Percentiles rank a stretch among this genome's conserved stretches.
Evolutionary conservation across 2,329 filamentous ascomycete genomes (phyloP).

Genomic region (Magnaporthiopsis rhizophila): DNA sequence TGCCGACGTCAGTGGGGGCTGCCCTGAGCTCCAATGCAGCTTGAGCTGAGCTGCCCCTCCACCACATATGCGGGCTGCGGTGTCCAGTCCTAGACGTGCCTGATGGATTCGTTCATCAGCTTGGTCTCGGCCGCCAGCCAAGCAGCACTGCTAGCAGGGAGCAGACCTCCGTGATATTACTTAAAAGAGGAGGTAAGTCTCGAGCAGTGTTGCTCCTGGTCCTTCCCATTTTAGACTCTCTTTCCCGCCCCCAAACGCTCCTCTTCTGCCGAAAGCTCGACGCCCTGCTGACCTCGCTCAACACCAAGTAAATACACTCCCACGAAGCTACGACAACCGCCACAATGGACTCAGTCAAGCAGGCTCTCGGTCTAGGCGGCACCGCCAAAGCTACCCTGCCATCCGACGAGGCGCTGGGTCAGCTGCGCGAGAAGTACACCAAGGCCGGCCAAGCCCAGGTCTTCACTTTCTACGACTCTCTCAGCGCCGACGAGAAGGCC

Average conservation of each 20-base stretch:
- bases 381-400: slow-evolving; percentile 40
- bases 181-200: not conserved
- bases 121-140: not conserved
- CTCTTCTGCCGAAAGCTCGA: not conserved
- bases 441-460: slow-evolving; percentile 73
- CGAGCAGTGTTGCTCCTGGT: no score
- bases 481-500: slow-evolving; percentile 65
- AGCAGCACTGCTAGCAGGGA: not conserved
- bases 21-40: not conserved
- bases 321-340: not conserved
- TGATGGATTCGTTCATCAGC: not conserved
- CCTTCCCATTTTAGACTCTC: not conserved
- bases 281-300: not conserved
- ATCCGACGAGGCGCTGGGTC: slow-evolving; percentile 55
- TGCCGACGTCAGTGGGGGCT: not conserved
- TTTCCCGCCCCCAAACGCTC: not conserved
- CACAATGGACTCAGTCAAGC: slow-evolving; percentile 36
- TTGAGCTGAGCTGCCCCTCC: not conserved
- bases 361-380: slow-evolving; percentile 29
- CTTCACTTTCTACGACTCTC: slow-evolving; percentile 79
- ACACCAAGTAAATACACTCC: slow-evolving; percentile 3
- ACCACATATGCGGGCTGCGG: no score
- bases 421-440: slow-evolving; percentile 64
- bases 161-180: not conserved
- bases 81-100: no score